Evolutionary conservation across 2,329 filamentous ascomycete genomes (phyloP).

Genomic region (Alternaria conjuncta): DNA sequence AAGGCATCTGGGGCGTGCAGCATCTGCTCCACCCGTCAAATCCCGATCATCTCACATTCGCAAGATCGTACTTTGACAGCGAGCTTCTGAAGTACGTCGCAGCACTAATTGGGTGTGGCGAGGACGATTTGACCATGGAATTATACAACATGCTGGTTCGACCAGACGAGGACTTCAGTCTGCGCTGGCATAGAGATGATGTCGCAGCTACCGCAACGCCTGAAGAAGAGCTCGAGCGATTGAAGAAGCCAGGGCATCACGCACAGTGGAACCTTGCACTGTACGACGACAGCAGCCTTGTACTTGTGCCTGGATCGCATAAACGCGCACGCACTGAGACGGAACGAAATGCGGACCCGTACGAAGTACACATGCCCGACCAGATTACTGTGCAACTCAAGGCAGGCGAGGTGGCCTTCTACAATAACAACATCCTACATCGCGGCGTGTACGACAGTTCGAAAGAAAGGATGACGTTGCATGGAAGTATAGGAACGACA

Average conservation of each 20-base stretch:
- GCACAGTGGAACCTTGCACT: conserved; percentile 89
- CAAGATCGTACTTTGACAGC: conserved; percentile 73
- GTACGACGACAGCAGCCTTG: conserved; percentile 72
- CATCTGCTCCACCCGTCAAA: conserved; percentile 79
- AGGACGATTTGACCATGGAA: conserved; percentile 78
- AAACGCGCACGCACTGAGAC: conserved; percentile 69
- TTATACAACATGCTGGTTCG: conserved; percentile 85
- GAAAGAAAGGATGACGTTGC: conserved; percentile 72
- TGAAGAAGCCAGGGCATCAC: conserved; percentile 70
- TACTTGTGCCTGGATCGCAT: conserved; percentile 82
- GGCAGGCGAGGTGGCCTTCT: conserved; percentile 83
- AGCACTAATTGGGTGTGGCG: conserved; percentile 63
- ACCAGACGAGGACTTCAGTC: conserved; percentile 72
- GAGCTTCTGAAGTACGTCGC: conserved; percentile 68
- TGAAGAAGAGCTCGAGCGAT: conserved; percentile 69
- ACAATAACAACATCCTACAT: conserved; percentile 88
- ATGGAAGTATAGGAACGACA: conserved; percentile 72
- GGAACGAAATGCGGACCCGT: conserved; percentile 73
- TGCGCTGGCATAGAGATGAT: conserved; percentile 88
- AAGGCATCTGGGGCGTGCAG: conserved; percentile 89
- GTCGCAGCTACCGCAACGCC: conserved; percentile 69
- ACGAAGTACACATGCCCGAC: conserved; percentile 65
- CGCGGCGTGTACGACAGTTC: conserved; percentile 67
- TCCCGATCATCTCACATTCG: conserved; percentile 67
- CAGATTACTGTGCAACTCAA: conserved; percentile 71